Conservation (phyloP, 2,329 filamentous ascomycete species). For the Geosmithia morbida region DNA sequence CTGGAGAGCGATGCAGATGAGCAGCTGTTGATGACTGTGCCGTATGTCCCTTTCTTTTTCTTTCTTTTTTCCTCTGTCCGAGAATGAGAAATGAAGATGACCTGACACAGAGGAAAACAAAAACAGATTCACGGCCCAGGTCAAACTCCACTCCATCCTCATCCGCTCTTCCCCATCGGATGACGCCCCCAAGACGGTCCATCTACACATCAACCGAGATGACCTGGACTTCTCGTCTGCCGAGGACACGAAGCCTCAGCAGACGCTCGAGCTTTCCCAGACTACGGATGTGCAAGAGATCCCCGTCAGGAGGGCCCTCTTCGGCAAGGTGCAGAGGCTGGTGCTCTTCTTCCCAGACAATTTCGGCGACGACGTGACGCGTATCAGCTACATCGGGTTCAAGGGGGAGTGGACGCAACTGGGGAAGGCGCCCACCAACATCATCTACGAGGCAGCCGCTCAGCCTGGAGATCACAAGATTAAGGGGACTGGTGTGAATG, state of each 20-base stretch:
- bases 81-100: background rate
- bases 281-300: conserved; percentile 77
- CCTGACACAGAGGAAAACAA: background rate
- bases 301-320: conserved; percentile 73
- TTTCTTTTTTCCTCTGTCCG: background rate
- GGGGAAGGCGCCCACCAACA: conserved; percentile 56
- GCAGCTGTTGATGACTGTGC: conserved; percentile 83
- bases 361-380: conserved; percentile 65
- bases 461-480: conserved; percentile 78
- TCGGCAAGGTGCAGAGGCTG: conserved; percentile 71
- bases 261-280: conserved; percentile 63
- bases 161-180: conserved; percentile 61
- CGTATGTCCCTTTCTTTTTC: conserved; percentile 39
- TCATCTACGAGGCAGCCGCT: conserved; percentile 86
- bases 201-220: conserved; percentile 75
- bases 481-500: conserved; percentile 39
- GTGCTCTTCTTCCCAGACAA: conserved; percentile 88
- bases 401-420: conserved; percentile 87
- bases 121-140: conserved; percentile 77
- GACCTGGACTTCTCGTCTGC: conserved; percentile 75
- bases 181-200: conserved; percentile 67
- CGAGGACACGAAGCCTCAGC: conserved; percentile 54
- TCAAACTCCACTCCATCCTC: conserved; percentile 82
- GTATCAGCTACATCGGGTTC: conserved; percentile 76
- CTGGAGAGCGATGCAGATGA: conserved; percentile 80